Evolutionary conservation across 192 early-diverging fungal species (phyloP), one percentile per base, ranked within the genome.

Genomic region (Backusella parvicylindrica): DNA sequence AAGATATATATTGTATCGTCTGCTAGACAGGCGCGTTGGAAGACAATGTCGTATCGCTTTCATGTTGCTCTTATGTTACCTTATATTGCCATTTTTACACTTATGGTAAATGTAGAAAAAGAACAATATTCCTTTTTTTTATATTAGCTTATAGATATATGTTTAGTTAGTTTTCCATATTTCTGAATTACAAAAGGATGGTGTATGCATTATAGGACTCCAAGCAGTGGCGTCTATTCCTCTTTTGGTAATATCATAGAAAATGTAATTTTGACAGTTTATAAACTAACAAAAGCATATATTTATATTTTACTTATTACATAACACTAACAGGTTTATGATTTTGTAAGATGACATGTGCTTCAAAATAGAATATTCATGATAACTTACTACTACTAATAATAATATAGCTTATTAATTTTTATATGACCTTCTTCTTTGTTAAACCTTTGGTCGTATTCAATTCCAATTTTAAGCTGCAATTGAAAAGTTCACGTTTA

Each of bases 401-500:
- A 50, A 21, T 21, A 23, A 31, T 18, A 6, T 71, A 82, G 81
- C 13, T 79, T 1, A 79, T 82, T 40, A 82, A 78, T 31, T 67
- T 73, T 15, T 82, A 82, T 50, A 72, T 82, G 77, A 82, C 81
- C 1, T 65, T 75, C 15, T 64, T 82, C 15, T 82, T 82, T 47
- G 40, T 82, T 23, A 50, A 66, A 16, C 81, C 81, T 9, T 73
- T 82, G 21, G 32, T 78, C 30, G 71, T 70, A 33, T 67, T 75
- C 6, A 32, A 60, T n/a, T 60, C 53, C 3, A 70, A 49, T 13
- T 36, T 68, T 4, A 36, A 63, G 33, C 32, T 64, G 2, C 37
- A 82, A 6, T 78, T 77, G 74, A 76, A 75, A 28, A 60, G 49
- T 13, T 76, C 81, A 13, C 38, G 71, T 0, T 32, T 82, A 3